Evolutionary conservation across 768 basidiomycete genomes (phyloP), one percentile per base, ranked within the genome.

Genomic region (Agaricus blazei): DNA sequence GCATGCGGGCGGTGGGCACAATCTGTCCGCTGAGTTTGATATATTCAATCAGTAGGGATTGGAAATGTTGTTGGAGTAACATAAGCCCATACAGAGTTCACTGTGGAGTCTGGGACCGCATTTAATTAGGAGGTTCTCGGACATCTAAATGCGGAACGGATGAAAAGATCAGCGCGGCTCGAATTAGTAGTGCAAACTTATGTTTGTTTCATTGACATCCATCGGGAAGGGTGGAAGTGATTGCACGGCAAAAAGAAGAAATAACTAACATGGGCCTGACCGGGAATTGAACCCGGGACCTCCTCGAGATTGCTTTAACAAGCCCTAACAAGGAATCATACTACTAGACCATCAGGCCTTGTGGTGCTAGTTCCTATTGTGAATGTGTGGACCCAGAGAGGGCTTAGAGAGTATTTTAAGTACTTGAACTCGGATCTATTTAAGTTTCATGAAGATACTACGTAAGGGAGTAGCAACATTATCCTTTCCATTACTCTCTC

Each of bases 211-310:
- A 19, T 19, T 19, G 19, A 19, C 19, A 19, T 19, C 19, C 19
- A 19, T 19, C 19, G 19, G 19, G 19, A 19, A 19, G 19, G 19
- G 19, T 19, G 19, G 19, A 19, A 19, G n/a, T 2, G 48, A 19
- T 9, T 14, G 7, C 7, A 14, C 36, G 23, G 31, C 31, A 24
- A 45, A 14, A 26, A 3, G 15, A 14, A 2, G 3, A 4, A 27
- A 47, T n/a, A 24, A 36, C n/a, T 36, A 9, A 37, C 27, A 34
- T 34, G 77, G 83, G 82, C 84, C 83, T 84, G 76, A 78, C 83
- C 80, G 83, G 84, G 85, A 85, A 86, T 87, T 85, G 85, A 88
- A 87, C 85, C 84, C 84, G 79, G 84, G 84, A 86, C 87, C 85
- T 87, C 84, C 84, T 85, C 84, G 80, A 84, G 56, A 64, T 61